Conservation (phyloP, 2,329 filamentous ascomycete genomes). For the Acrocalymma vagum region DNA sequence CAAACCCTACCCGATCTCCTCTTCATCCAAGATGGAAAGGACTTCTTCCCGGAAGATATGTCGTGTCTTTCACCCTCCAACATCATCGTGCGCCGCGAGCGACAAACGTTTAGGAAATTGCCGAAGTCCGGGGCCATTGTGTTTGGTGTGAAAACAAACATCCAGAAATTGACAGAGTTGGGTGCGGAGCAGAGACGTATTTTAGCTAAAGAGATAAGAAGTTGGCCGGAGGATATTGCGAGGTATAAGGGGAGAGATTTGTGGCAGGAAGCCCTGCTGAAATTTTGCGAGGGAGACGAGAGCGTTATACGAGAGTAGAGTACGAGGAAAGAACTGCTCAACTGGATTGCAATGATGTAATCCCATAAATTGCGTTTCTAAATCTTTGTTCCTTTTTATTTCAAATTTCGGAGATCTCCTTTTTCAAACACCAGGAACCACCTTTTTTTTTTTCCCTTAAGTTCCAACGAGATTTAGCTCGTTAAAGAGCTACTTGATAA, state of each 20-base stretch:
- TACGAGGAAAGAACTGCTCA: too few species aligned
- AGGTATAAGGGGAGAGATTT: constrained; percentile 33
- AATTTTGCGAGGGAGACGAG: constrained; percentile 24
- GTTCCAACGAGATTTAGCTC: too few species aligned
- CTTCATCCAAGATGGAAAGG: constrained; percentile 54
- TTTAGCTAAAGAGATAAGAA: constrained; percentile 27
- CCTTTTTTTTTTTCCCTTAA: too few species aligned
- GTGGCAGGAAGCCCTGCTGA: constrained; percentile 29
- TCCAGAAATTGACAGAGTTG: constrained; percentile 40
- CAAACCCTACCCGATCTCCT: constrained; percentile 59
- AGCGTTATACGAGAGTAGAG: too few species aligned
- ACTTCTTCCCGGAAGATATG: constrained; percentile 35
- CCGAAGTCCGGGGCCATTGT: constrained; percentile 55
- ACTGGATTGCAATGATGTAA: too few species aligned
- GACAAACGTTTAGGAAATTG: constrained; percentile 59
- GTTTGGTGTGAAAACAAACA: constrained; percentile 59
- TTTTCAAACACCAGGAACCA: too few species aligned
- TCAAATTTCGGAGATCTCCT: too few species aligned
- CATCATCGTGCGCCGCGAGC: constrained; percentile 58
- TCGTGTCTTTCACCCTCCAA: constrained; percentile 41
- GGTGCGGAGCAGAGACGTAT: constrained; percentile 7
- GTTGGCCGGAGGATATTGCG: constrained; percentile 32
- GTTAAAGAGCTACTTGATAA: too few species aligned
- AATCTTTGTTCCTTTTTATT: too few species aligned
- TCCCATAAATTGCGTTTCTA: too few species aligned